These are phyloP conservation scores for Colletotrichum camelliae DNA, from an alignment of 2,329 filamentous ascomycete genomes.

Conservation along the genomic window DNA sequence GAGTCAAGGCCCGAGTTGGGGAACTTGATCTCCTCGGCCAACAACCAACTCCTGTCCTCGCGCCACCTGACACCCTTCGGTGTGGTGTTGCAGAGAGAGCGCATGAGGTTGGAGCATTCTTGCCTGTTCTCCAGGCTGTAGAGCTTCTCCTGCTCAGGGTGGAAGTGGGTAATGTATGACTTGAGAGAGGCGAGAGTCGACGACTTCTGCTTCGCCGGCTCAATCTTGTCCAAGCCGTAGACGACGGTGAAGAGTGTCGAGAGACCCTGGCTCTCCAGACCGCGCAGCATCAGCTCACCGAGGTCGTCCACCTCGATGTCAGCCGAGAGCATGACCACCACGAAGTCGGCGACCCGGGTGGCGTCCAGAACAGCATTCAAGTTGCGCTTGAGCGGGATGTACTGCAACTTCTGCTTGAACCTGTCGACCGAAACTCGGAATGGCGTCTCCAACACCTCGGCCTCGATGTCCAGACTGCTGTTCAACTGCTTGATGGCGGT, in stretches of 20 bases:
- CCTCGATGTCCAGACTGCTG: constrained; percentile 78
- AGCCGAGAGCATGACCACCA: constrained; percentile 84
- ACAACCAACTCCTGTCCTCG: constrained; percentile 94
- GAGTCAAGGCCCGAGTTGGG: constrained; percentile 63
- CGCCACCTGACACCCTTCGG: constrained; percentile 96
- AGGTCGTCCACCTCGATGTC: constrained; percentile 82
- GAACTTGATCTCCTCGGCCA: constrained; percentile 83
- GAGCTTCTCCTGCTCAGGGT: constrained; percentile 89
- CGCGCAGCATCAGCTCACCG: constrained; percentile 84
- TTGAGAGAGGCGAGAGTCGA: constrained; percentile 84
- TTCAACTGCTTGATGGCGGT: constrained; percentile 75
- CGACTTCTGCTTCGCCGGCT: constrained; percentile 78
- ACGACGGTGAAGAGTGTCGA: constrained; percentile 90
- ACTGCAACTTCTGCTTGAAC: constrained; percentile 95
- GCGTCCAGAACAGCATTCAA: constrained; percentile 82
- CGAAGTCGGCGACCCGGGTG: constrained; percentile 87
- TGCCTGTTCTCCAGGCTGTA: constrained; percentile 87
- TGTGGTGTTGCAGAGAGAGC: constrained; percentile 88
- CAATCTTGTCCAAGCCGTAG: constrained; percentile 77
- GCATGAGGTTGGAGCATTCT: constrained; percentile 88
- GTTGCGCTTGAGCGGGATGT: constrained; percentile 76
- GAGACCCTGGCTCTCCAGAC: constrained; percentile 91
- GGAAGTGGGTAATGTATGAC: constrained; percentile 93
- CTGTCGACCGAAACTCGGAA: constrained; percentile 78
- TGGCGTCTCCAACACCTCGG: constrained; percentile 63